Conservation (phyloP, 2,329 filamentous ascomycete species). For the Dactylonectria macrodidyma region DNA sequence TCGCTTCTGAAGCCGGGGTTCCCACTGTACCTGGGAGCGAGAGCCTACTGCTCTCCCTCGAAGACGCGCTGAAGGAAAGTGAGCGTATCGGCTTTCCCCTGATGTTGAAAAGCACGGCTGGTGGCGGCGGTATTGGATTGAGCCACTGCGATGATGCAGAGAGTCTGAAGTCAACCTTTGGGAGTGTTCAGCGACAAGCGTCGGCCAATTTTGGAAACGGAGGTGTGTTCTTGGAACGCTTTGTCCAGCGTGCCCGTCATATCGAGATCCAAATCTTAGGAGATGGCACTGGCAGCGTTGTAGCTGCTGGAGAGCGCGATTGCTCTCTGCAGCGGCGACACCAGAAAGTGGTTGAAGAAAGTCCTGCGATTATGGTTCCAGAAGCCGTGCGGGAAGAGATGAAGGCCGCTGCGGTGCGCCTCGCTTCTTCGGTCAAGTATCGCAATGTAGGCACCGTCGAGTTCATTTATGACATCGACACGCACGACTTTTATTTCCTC, state of each 20-base stretch:
- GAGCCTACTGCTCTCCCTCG: slow-evolving; percentile 43
- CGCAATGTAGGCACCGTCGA: slow-evolving; percentile 61
- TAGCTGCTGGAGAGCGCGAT: slow-evolving; percentile 62
- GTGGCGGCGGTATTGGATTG: slow-evolving; percentile 63
- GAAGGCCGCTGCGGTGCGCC: slow-evolving; percentile 53
- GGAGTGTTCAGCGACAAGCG: slow-evolving; percentile 56
- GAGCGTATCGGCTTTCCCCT: slow-evolving; percentile 55
- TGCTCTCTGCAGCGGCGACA: slow-evolving; percentile 66
- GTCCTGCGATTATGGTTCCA: slow-evolving; percentile 55
- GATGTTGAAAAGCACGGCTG: slow-evolving; percentile 64
- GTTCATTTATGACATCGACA: slow-evolving; percentile 59
- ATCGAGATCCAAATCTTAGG: slow-evolving; percentile 67
- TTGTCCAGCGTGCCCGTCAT: slow-evolving; percentile 58
- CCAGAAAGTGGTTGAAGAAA: slow-evolving; percentile 68
- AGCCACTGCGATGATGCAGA: slow-evolving; percentile 52
- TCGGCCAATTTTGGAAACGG: slow-evolving; percentile 59
- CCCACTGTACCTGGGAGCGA: slow-evolving; percentile 54
- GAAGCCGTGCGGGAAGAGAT: slow-evolving; percentile 52
- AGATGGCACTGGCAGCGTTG: slow-evolving; percentile 58
- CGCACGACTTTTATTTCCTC: slow-evolving; percentile 60
- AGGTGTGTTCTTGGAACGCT: slow-evolving; percentile 60
- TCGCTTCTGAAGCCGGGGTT: slow-evolving; percentile 50
- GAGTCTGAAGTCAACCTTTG: slow-evolving; percentile 51
- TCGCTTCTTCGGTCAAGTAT: slow-evolving; percentile 56
- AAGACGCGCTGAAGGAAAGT: slow-evolving; percentile 48